Evolutionary conservation across 2,329 filamentous ascomycete genomes (phyloP), one percentile per base, ranked within the genome.

Genomic region (Aphanoascus verrucosus): DNA sequence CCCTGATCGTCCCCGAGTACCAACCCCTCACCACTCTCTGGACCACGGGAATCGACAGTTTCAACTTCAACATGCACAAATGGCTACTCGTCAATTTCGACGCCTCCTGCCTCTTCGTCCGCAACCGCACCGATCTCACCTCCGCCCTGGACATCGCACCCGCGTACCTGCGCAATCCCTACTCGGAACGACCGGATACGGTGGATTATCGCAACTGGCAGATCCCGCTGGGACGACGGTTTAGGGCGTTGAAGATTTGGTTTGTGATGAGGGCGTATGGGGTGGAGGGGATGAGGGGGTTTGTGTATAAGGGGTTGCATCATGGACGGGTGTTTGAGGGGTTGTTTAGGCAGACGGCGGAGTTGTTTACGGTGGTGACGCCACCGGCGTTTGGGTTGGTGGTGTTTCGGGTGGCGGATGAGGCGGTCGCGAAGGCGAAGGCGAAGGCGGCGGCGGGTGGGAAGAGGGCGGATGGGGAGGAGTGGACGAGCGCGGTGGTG

Each of bases 191-290:
- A 37, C 89, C 88, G 0, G 77, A 91, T 1, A 91, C 96, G 0
- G 95, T 88, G 20, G 91, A 97, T 70, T 96, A 95, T 74, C 82
- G 91, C 45, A 90, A 97, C 75, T 97, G 91, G 91, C 89, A 95
- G 72, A 94, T 97, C 63, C 89, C 91, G 0, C 82, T 97, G 0
- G 91, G 91, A 7, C 78, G 91, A 2, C 78, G 91, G 14, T 97
- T 97, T 77, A 80, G 91, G 56, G 82, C 85, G 2, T 72, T 97
- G 55, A 97, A 97, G 74, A 83, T 95, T 58, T 97, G 91, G 91
- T 96, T 96, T 66, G 89, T 97, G 6, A 74, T 96, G 62, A 78
- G 91, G 43, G 83, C 79, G 42, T 95, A 89, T 65, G 91, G 91
- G 0, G 72, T 94, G 49, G 75, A 77, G 31, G 91, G 90, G 0